These are phyloP conservation scores for Delphinella strobiligena DNA, from an alignment of 2,329 filamentous ascomycete genomes.

Conservation along the genomic window DNA sequence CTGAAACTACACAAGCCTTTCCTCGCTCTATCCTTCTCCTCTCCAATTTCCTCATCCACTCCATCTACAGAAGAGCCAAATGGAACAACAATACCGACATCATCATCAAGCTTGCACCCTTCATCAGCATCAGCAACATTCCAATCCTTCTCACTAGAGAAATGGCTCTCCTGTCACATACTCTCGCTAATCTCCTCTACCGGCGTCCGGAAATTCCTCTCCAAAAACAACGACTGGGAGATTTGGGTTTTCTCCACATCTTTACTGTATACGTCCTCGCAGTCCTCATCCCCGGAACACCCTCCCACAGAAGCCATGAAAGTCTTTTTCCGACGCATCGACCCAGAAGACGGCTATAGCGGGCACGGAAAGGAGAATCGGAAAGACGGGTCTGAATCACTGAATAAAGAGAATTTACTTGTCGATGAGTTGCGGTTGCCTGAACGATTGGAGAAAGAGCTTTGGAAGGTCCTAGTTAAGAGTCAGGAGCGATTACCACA, in stretches of 20 bases:
- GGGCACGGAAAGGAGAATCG: neutral
- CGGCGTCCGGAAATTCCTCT: neutral
- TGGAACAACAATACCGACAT: too few species aligned
- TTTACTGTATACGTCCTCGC: neutral
- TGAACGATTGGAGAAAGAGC: neutral
- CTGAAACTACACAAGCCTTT: neutral
- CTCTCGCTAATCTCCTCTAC: neutral
- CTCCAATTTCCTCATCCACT: neutral
- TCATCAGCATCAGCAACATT: neutral
- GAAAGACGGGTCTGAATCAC: neutral
- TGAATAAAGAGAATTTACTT: neutral
- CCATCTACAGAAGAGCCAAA: neutral
- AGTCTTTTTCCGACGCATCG: neutral
- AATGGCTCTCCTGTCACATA: neutral
- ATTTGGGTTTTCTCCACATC: neutral
- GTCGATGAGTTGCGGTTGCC: neutral
- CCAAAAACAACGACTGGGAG: neutral
- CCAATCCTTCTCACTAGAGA: neutral
- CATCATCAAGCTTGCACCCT: neutral
- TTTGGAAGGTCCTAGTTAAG: too few species aligned
- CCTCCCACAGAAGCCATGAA: neutral
- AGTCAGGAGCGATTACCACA: too few species aligned
- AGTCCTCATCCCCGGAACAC: too few species aligned
- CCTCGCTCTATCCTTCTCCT: neutral
- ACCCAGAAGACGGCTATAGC: neutral